These are phyloP conservation scores for Talaromyces stipitatus DNA, from an alignment of 495 filamentous ascomycete species.

Conservation along the genomic window DNA sequence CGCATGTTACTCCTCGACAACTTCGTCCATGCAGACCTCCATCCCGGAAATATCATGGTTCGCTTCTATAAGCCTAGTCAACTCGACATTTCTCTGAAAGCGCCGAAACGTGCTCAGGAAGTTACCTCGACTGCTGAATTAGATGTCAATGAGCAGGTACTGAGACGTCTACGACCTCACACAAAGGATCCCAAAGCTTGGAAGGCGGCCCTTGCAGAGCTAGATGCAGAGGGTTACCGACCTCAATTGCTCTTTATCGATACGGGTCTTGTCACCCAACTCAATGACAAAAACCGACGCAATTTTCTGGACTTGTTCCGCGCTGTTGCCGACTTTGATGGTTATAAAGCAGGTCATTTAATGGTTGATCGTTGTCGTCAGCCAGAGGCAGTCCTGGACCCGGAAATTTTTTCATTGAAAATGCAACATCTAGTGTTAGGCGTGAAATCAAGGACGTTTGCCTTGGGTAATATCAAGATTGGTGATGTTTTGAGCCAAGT, in stretches of 20 bases:
- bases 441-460: conserved; percentile 85
- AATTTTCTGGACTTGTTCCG: conserved; percentile 98
- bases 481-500: conserved; percentile 91
- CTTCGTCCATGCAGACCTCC: conserved; percentile 96
- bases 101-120: conserved; percentile 42
- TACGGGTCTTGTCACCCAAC: conserved; percentile 89
- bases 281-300: conserved; percentile 74
- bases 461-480: conserved; percentile 91
- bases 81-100: conserved; percentile 53
- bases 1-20: conserved; percentile 98
- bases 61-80: conserved; percentile 86
- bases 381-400: conserved; percentile 77
- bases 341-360: conserved; percentile 86
- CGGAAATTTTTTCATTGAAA: conserved; percentile 84
- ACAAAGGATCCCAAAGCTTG: conserved; percentile 58
- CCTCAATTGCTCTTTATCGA: conserved; percentile 98
- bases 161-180: conserved; percentile 69
- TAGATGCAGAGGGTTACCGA: conserved; percentile 86
- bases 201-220: conserved; percentile 60
- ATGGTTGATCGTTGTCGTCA: conserved; percentile 95
- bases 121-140: conserved; percentile 41
- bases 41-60: conserved; percentile 99
- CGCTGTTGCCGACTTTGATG: conserved; percentile 93
- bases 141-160: conserved; percentile 83
- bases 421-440: conserved; percentile 93